These are phyloP conservation scores for Hemerocallis citrina DNA, from an alignment of 106 monocot species.

Conservation along the genomic window DNA sequence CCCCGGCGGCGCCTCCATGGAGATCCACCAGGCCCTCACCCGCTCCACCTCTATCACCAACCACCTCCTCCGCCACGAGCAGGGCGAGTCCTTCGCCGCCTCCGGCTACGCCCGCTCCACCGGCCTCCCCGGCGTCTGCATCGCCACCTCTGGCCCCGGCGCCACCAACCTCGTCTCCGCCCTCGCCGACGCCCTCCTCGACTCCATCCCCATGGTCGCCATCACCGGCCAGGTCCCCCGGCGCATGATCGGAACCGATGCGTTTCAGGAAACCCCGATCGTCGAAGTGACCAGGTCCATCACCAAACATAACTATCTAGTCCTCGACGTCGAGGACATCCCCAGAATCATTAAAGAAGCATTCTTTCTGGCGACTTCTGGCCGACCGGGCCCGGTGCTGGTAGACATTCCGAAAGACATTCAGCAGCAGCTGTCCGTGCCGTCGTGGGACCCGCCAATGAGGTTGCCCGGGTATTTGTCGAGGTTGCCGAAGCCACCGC, in stretches of 20 bases:
- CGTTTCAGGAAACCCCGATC: constrained; percentile 93
- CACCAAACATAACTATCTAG: constrained; percentile 90
- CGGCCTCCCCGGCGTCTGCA: constrained; percentile 75
- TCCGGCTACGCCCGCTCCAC: constrained; percentile 81
- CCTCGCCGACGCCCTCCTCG: constrained; percentile 81
- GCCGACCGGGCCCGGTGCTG: constrained; percentile 82
- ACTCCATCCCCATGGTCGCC: constrained; percentile 84
- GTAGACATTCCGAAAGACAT: constrained; percentile 90
- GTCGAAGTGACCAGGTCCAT: constrained; percentile 87
- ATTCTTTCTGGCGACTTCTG: constrained; percentile 71
- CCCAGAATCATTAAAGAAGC: constrained; percentile 71
- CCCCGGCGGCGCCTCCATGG: constrained; percentile 91
- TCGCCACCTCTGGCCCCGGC: constrained; percentile 93
- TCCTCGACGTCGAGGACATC: constrained; percentile 72
- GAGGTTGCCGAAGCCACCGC: constrained; percentile 58
- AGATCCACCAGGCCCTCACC: constrained; percentile 95
- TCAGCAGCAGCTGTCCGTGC: constrained; percentile 78
- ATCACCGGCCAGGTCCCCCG: constrained; percentile 96
- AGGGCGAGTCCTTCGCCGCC: constrained; percentile 82
- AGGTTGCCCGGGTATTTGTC: constrained; percentile 50
- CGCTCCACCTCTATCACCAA: constrained; percentile 61
- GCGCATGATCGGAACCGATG: constrained; percentile 89
- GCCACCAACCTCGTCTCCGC: constrained; percentile 88
- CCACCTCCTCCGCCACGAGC: constrained; percentile 88
- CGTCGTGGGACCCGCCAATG: constrained; percentile 39